Conservation (phyloP, 1,284 basidiomycete genomes). For the Rhodotorula sp. region DNA sequence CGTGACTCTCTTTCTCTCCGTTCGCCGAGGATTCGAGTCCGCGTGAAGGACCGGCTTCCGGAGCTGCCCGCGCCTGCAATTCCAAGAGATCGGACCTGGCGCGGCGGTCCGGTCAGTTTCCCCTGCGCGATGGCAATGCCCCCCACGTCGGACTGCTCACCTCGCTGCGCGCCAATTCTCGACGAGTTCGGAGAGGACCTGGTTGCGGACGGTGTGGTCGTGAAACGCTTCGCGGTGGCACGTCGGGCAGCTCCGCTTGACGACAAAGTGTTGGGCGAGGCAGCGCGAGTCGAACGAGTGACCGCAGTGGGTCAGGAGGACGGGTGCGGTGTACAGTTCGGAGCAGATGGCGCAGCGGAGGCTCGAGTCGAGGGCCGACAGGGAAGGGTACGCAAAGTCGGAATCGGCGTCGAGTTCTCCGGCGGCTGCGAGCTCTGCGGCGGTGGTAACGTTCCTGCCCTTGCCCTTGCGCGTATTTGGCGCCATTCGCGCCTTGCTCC, state of each 20-base stretch:
- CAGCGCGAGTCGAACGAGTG: conserved; percentile 75
- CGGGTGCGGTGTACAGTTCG: conserved; percentile 66
- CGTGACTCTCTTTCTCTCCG: too few species aligned
- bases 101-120: background rate
- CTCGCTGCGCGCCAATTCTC: conserved; percentile 63
- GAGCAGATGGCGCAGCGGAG: conserved; percentile 68
- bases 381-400: conserved; percentile 62
- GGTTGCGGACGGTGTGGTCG: conserved; percentile 61
- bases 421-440: background rate
- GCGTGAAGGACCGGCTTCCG: background rate
- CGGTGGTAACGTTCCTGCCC: background rate
- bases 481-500: background rate
- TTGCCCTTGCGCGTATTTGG: background rate
- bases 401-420: conserved; percentile 59
- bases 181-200: conserved; percentile 61
- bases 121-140: too few species aligned
- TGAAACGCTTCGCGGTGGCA: conserved; percentile 62
- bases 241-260: conserved; percentile 63
- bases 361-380: conserved; percentile 62
- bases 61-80: conserved; percentile 3
- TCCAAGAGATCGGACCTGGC: conserved; percentile 15
- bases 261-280: conserved; percentile 45
- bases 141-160: conserved; percentile 50
- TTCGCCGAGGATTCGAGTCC: too few species aligned
- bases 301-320: conserved; percentile 63